Percentiles rank a stretch among this genome's conserved stretches.
These are phyloP conservation scores for Penicillium oxalicum DNA, from an alignment of 2,329 filamentous ascomycete genomes.

Conservation along the genomic window DNA sequence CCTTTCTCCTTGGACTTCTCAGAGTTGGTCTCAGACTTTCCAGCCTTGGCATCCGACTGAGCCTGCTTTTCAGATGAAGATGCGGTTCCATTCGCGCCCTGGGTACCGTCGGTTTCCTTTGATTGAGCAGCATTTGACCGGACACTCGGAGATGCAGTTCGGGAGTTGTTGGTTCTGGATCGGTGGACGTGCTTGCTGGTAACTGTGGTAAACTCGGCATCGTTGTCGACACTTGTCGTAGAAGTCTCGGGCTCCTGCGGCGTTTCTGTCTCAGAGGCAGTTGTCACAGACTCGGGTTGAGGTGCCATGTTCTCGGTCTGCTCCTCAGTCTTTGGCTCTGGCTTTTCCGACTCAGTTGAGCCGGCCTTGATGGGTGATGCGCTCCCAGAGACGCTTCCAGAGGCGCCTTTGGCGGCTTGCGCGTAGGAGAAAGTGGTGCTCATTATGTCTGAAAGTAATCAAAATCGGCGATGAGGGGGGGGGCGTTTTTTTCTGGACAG, in stretches of 20 bases:
- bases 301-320: constrained; percentile 22
- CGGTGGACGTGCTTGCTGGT: constrained; percentile 21
- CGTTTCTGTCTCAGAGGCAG: constrained; percentile 43
- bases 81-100: constrained; percentile 57
- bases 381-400: constrained; percentile 53
- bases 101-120: constrained; percentile 57
- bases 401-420: constrained; percentile 82
- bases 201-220: constrained; percentile 29
- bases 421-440: constrained; percentile 77
- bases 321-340: constrained; percentile 27
- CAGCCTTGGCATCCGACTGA: constrained; percentile 55
- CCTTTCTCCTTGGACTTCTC: constrained; percentile 42
- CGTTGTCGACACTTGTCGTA: constrained; percentile 25
- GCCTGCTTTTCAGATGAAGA: constrained; percentile 62
- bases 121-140: constrained; percentile 46
- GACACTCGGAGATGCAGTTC: constrained; percentile 50
- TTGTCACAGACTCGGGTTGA: constrained; percentile 23
- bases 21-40: constrained; percentile 42
- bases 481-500: constrained; percentile 8
- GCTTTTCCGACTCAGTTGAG: constrained; percentile 26
- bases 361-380: constrained; percentile 40
- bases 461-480: constrained; percentile 1
- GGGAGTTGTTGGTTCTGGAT: constrained; percentile 33
- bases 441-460: constrained; percentile 31
- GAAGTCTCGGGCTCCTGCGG: constrained; percentile 36